Evolutionary conservation across 2,329 filamentous ascomycete species (phyloP), one percentile per base, ranked within the genome.

Genomic region (Alternaria brassicicola): DNA sequence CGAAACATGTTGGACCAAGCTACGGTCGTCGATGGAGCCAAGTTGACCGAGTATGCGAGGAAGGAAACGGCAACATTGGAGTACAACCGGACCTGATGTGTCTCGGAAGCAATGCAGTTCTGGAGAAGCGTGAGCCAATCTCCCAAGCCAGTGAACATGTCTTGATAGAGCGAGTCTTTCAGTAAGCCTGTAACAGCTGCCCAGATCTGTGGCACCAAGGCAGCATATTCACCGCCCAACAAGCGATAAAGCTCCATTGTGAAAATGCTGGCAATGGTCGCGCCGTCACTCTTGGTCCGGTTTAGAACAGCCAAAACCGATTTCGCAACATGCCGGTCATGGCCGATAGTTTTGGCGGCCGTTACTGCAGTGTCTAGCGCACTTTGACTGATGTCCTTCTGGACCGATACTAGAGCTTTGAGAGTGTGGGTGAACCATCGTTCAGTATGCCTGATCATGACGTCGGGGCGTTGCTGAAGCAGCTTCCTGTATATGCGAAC

Each of bases 1-100:
- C 68, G 21, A 8, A 76, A 64, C 54, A 77, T 70, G 9, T 68
- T 69, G 5, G 69, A 69, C 71, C 70, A 75, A 2, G 82, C 82
- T 5, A 79, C 79, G 5, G 80, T 75, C 0, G 84, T 87, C 2
- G 81, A 79, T 19, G 87, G 83, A 63, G 89, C 87, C 0, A 88
- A 84, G 52, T 89, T 85, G 15, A 92, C 83, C 6, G 88, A 85
- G 72, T 89, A 96, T 19, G 95, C 85, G 42, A 97, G 87, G 52
- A 91, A 89, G 67, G 91, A 92, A 91, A 94, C 97, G 1, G 93
- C 93, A 55, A 88, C 81, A 69, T 94, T 92, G 21, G 93, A 91
- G 69, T 96, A 88, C 6, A 71, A 42, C 89, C 90, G 42, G 33
- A 76, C 72, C 12, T 84, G 79, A 3, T 84, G 79, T 62, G 97